These are phyloP conservation scores for Tricholoma saponaceum DNA, from an alignment of 768 basidiomycete species.

Conservation along the genomic window DNA sequence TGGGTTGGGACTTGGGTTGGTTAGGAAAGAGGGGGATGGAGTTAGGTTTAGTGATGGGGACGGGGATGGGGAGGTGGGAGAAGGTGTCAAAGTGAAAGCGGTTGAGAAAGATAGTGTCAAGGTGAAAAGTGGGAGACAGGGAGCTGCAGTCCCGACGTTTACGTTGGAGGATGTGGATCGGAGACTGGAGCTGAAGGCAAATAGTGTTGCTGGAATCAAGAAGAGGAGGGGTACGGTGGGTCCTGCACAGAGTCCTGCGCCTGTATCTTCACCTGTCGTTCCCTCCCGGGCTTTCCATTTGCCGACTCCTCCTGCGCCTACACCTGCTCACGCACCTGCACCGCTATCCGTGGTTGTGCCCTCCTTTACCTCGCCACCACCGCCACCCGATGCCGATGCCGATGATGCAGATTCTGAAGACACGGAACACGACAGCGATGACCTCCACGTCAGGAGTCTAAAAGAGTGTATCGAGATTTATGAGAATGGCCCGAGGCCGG, in stretches of 20 bases:
- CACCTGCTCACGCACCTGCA: neutral
- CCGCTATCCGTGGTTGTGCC: neutral
- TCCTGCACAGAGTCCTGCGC: no score
- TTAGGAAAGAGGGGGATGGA: conserved; percentile 14
- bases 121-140: conserved; percentile 1
- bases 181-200: conserved; percentile 31
- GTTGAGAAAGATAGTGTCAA: conserved; percentile 3
- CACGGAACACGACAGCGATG: neutral
- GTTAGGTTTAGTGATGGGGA: conserved; percentile 21
- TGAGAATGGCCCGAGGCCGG: conserved; percentile 65
- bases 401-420: no score
- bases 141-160: conserved; percentile 29
- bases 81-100: conserved; percentile 4
- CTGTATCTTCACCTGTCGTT: neutral
- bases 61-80: no score
- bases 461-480: conserved; percentile 80
- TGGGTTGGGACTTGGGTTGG: conserved; percentile 22
- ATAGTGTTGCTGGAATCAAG: neutral
- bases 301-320: neutral
- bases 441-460: conserved; percentile 22
- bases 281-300: neutral
- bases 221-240: conserved; percentile 9
- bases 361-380: conserved; percentile 7
- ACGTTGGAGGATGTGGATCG: conserved; percentile 56
- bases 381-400: neutral